Evolutionary conservation across 192 early-diverging fungal species (phyloP), one percentile per base, ranked within the genome.

Genomic region (Rhizophagus prolifer): DNA sequence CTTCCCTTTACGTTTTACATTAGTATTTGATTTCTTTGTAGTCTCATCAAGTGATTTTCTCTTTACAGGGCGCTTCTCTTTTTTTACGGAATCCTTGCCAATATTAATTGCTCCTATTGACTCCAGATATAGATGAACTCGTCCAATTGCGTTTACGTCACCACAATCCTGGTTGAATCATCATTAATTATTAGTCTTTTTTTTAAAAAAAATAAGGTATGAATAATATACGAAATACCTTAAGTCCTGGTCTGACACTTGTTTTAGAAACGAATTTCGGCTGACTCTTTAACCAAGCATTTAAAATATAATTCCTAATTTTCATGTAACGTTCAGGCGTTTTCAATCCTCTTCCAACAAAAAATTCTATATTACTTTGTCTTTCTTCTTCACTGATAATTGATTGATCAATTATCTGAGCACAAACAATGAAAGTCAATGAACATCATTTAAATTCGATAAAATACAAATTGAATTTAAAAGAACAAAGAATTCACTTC

Each of bases 101-200:
- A 86, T 79, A 80, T 98, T 98, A 80, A 98, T 97, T 8, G 86
- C 88, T 10, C 91, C 90, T 31, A 90, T 82, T 13, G 71, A 79
- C 74, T 98, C 96, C 26, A 98, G 83, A 83, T 92, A 98, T 21
- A 86, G 72, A 78, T 97, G 95, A 38, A 98, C 91, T 4, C 96
- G 84, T 2, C 92, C 89, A 28, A 98, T 95, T 8, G 95, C 95
- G 79, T 98, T 96, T 25, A 98, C 96, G 70, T 98, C 96, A 28
- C 95, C 94, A 76, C 94, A 95, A 81, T 95, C 92, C 31, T 78
- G 67, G 31, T 50, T 10, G 25, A 50, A 26, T 44, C 2, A 60
- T 16, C 28, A 23, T 75, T 30, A 77, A 58, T 75, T 23, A 78
- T 31, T n/a, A 36, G 25, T 19, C 13, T 60, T 66, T 23, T n/a